These are phyloP conservation scores for Cronartium ribicola DNA, from an alignment of 1,284 basidiomycete genomes.

Conservation along the genomic window DNA sequence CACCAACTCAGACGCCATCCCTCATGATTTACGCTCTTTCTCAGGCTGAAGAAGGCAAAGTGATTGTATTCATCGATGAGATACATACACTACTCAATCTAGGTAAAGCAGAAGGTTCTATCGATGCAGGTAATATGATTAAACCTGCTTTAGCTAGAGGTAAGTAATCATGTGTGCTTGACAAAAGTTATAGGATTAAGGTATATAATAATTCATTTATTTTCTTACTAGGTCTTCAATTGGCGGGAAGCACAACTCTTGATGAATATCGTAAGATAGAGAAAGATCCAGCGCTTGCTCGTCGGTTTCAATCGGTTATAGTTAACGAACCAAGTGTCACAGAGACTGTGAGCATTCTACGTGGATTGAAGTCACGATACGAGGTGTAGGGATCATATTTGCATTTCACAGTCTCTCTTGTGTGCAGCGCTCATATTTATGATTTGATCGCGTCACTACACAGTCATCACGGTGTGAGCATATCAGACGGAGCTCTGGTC, in stretches of 20 bases:
- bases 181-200: background rate
- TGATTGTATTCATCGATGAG: constrained; percentile 86
- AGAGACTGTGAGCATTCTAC: constrained; percentile 63
- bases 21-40: background rate
- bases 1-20: background rate
- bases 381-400: constrained; percentile 56
- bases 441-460: background rate
- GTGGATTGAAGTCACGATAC: constrained; percentile 76
- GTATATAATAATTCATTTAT: constrained; percentile 57
- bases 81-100: constrained; percentile 75
- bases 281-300: constrained; percentile 83
- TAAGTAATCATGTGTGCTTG: background rate
- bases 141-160: constrained; percentile 57
- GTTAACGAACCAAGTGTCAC: constrained; percentile 80
- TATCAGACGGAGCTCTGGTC: constrained; percentile 78
- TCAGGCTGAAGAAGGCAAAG: constrained; percentile 53
- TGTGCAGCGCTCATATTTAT: background rate
- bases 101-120: constrained; percentile 83
- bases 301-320: constrained; percentile 79
- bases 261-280: constrained; percentile 82
- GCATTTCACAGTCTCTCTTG: background rate
- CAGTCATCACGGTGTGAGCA: constrained; percentile 79
- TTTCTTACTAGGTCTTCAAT: constrained; percentile 68
- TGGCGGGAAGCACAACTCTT: constrained; percentile 84
- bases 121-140: constrained; percentile 87